These are phyloP conservation scores for Euphorbia corollata DNA, from an alignment of 441 rosid species.

Conservation along the genomic window DNA sequence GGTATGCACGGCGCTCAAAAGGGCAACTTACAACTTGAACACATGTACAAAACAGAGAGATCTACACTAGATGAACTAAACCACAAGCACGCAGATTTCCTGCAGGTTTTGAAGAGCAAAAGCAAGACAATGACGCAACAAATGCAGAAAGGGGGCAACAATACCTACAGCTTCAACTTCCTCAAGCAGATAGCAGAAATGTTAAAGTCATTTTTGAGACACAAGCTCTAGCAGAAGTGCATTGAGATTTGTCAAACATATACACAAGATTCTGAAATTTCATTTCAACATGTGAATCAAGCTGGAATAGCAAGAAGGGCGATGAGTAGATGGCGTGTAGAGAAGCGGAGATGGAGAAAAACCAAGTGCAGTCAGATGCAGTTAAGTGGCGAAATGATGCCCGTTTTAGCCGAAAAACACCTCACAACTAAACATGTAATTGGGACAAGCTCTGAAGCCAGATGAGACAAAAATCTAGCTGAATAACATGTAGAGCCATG, in stretches of 20 bases:
- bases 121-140: conserved; percentile 17
- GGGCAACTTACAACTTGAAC: conserved; percentile 3
- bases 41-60: conserved; percentile 3
- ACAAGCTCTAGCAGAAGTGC: conserved; percentile 35
- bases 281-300: conserved; percentile 30
- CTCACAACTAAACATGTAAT: conserved; percentile 56
- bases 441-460: too few species aligned
- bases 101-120: conserved; percentile 17
- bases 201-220: conserved; percentile 10
- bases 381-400: conserved; percentile 50
- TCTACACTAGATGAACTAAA: conserved; percentile 13
- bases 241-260: conserved; percentile 17
- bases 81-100: conserved; percentile 1
- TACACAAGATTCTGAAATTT: conserved; percentile 23
- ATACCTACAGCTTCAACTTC: conserved; percentile 27
- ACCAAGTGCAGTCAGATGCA: conserved; percentile 50
- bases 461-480: conserved; percentile 7
- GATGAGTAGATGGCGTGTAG: conserved; percentile 35
- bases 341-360: conserved; percentile 47
- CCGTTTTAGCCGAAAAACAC: conserved; percentile 47
- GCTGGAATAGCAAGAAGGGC: conserved; percentile 26
- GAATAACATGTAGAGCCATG: conserved; percentile 27
- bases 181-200: conserved; percentile 25
- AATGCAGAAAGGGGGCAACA: conserved; percentile 22
- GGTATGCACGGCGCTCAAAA: background rate